These are phyloP conservation scores for Chamaecyparis obtusa DNA, from an alignment of 75 land plant species.

Conservation along the genomic window DNA sequence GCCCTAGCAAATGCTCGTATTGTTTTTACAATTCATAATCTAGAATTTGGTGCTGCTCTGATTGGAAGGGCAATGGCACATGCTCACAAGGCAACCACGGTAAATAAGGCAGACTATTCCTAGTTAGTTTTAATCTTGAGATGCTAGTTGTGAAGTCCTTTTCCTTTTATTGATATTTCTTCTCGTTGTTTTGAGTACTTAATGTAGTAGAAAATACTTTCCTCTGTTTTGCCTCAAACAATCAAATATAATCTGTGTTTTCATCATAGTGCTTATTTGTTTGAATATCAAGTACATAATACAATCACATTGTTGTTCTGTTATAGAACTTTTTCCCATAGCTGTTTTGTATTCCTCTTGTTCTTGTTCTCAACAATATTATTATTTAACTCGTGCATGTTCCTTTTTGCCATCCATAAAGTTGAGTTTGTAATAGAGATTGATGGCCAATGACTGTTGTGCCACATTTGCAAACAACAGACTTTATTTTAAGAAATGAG, in stretches of 20 bases:
- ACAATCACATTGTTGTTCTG: not conserved
- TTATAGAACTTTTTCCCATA: not conserved
- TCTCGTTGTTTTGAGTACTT: not conserved
- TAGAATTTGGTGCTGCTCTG: constrained; percentile 72
- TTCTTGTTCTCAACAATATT: not conserved
- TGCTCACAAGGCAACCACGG: constrained; percentile 90
- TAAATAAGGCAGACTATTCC: constrained; percentile 30
- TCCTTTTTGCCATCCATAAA: not conserved
- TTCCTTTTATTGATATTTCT: not conserved
- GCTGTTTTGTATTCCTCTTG: not conserved
- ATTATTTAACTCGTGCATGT: not conserved
- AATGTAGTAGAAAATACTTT: not conserved
- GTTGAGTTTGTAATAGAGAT: not conserved
- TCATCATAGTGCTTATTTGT: not conserved
- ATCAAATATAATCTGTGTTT: not conserved
- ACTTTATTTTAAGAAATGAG: no score
- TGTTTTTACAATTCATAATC: constrained; percentile 88
- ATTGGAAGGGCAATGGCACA: constrained; percentile 80
- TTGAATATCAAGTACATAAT: not conserved
- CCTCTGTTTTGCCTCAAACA: not conserved
- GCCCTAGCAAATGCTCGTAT: constrained; percentile 66
- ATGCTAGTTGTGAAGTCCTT: not conserved
- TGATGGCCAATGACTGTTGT: not conserved
- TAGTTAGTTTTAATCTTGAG: not conserved
- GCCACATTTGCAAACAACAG: not conserved